Evolutionary conservation across 805 yeast species (phyloP), one percentile per base, ranked within the genome.

Genomic region (Saturnispora serradocipensis): DNA sequence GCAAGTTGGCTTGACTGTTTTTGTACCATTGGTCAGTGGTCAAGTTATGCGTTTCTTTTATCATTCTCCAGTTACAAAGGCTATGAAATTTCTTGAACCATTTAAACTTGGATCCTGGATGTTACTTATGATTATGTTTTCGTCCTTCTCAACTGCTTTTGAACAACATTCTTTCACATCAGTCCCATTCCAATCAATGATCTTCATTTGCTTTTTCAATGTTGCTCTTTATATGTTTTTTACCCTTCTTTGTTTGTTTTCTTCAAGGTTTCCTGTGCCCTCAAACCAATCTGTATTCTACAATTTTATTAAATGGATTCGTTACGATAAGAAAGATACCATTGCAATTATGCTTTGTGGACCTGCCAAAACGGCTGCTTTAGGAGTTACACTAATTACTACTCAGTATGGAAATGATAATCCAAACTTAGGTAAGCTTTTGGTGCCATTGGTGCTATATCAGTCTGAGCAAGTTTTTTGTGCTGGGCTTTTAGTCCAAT

Each of bases 301-400:
- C 58, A 72, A 58, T 2, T 68, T 65, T 58, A 56, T 72, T 20
- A 76, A 79, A 60, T 64, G 63, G 44, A 27, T 72, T 3, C 84
- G 83, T 65, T 85, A 84, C 64, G 73, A 74, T 59, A 77, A 82
- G 57, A 65, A 70, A 48, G 96, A 88, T 61, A 78, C 95, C 0
- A 86, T 87, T 34, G 74, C 89, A 7, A 76, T 88, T 48, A 77
- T 88, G 84, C 74, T 87, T 54, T 86, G 95, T 66, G 95, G 95
- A 7, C 91, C 95, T 8, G 96, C 97, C 2, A 88, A 88, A 66
- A 88, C 96, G 0, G 96, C 95, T 0, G 96, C 96, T 0, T 71
- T 88, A 48, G 97, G 96, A 32, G 95, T 88, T 4, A 84, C 95
- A 1, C 71, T 88, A 47, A 74, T 85, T 15, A 73, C 88, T 1